Evolutionary conservation across 345 rosid genomes (phyloP).

Genomic region (Clausena lansium): DNA sequence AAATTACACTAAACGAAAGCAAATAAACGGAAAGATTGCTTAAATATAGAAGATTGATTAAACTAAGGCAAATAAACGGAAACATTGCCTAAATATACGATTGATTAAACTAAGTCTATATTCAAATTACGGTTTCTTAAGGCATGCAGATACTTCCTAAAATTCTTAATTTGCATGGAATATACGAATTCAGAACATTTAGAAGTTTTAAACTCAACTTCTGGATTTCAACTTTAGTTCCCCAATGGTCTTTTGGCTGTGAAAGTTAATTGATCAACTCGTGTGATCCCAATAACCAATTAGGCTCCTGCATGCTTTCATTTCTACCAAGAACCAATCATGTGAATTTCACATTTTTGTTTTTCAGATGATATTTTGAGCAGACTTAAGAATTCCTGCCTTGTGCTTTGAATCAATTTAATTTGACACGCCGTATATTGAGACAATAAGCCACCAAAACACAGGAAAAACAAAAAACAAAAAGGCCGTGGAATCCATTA

Average conservation of each 20-base stretch:
- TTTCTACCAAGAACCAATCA: background rate
- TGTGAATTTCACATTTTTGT: background rate
- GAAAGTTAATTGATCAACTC: background rate
- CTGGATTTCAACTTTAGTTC: background rate
- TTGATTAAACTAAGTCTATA: no score
- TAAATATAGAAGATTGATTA: background rate
- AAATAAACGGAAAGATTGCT: background rate
- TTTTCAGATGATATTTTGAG: background rate
- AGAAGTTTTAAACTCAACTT: background rate
- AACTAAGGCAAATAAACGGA: background rate
- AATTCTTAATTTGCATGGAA: conserved; percentile 8
- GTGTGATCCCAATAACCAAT: conserved; percentile 9
- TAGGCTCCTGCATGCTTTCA: background rate
- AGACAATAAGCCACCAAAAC: background rate
- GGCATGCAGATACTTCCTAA: background rate
- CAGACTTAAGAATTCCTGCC: conserved; percentile 2
- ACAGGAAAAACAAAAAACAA: background rate
- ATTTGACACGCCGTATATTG: background rate
- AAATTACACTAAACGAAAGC: background rate
- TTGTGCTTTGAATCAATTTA: conserved; percentile 16
- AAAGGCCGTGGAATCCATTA: background rate
- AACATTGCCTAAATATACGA: background rate
- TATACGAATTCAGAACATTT: background rate
- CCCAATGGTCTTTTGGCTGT: background rate
- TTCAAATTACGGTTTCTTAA: background rate